These are phyloP conservation scores for Torulaspora globosa DNA, from an alignment of 1,139 yeast species.

Conservation along the genomic window DNA sequence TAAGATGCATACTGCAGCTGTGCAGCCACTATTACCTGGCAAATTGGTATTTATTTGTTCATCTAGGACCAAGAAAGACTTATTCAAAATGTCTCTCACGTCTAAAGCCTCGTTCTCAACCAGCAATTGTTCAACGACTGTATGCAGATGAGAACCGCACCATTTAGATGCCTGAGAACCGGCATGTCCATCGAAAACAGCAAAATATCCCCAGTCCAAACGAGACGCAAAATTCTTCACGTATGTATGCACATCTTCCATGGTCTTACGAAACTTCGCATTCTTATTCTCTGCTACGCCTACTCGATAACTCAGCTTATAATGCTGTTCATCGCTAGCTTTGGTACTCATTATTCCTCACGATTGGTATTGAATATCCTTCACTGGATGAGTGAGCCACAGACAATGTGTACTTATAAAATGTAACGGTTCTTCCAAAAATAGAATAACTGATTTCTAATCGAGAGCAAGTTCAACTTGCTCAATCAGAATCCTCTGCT, in stretches of 20 bases:
- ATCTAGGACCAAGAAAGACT: conserved; percentile 72
- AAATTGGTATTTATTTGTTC: conserved; percentile 51
- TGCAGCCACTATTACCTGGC: conserved; percentile 78
- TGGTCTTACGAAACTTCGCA: conserved; percentile 71
- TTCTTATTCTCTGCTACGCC: conserved; percentile 92
- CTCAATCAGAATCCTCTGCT: background rate
- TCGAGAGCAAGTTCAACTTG: background rate
- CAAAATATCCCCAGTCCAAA: conserved; percentile 93
- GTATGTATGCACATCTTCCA: conserved; percentile 97
- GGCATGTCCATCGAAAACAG: conserved; percentile 96
- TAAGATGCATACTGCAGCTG: conserved; percentile 91
- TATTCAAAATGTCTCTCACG: conserved; percentile 54
- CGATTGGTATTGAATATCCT: background rate
- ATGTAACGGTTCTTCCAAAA: conserved; percentile 3
- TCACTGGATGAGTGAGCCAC: background rate
- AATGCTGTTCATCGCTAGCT: conserved; percentile 12
- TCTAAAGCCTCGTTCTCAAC: conserved; percentile 42
- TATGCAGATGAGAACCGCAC: conserved; percentile 87
- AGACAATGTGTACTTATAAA: background rate
- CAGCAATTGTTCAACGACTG: conserved; percentile 37
- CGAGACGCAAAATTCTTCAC: conserved; percentile 88
- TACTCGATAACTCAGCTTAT: conserved; percentile 62
- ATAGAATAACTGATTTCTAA: conserved; percentile 1
- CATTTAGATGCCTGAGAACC: conserved; percentile 91
- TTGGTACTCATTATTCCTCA: conserved; percentile 4